Conservation (phyloP, 441 rosid genomes). For the Euphorbia neoarborescens region DNA sequence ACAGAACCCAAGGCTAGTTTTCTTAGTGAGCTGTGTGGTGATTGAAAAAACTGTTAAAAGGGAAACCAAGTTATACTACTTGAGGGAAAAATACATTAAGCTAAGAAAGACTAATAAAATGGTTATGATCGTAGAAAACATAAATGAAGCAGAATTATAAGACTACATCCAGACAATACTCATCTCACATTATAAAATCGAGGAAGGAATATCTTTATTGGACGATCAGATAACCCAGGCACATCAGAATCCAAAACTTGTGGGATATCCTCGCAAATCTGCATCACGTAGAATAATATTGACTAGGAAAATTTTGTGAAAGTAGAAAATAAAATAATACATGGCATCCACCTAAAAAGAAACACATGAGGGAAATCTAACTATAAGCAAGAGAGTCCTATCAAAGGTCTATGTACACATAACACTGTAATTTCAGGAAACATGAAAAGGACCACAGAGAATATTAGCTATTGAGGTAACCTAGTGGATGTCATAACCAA, state of each 20-base stretch:
- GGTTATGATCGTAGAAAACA: conserved; percentile 1
- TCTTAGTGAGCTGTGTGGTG: conserved; percentile 76
- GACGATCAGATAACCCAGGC: conserved; percentile 80
- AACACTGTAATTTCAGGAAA: background rate
- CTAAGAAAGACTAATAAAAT: background rate
- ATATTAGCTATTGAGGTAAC: background rate
- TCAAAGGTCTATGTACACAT: background rate
- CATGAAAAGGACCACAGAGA: background rate
- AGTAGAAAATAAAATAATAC: conserved; percentile 7
- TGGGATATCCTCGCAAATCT: conserved; percentile 98
- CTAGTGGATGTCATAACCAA: background rate
- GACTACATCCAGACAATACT: conserved; percentile 6
- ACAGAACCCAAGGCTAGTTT: conserved; percentile 85
- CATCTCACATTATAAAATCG: conserved; percentile 65
- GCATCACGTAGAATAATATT: conserved; percentile 13
- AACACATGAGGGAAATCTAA: background rate
- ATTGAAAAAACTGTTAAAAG: conserved; percentile 77
- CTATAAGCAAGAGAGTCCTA: background rate
- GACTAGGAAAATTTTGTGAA: background rate
- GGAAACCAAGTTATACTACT: conserved; percentile 18
- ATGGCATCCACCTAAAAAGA: background rate
- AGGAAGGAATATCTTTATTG: conserved; percentile 76
- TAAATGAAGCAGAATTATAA: background rate
- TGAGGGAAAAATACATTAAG: background rate
- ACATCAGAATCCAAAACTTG: conserved; percentile 81